phyloP scores from a whole-genome alignment of 352 stramenopile species.

The Globisporangium heterothallicum region DNA sequence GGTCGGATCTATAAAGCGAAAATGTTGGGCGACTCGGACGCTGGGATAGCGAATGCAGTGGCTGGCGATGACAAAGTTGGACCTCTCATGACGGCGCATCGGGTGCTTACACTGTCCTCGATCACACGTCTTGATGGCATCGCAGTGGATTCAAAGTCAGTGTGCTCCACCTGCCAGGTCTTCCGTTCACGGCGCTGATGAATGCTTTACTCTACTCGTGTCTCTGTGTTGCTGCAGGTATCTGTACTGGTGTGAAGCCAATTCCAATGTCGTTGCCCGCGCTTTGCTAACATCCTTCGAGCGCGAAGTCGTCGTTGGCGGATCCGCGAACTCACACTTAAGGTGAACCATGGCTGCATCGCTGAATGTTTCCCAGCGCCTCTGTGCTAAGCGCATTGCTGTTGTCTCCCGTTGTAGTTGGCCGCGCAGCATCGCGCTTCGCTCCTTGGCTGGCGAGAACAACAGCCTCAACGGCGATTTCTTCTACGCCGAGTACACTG shows the following conservation, averaged over 20 bases:
- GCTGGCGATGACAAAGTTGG: constrained; percentile 4
- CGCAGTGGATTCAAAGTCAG: constrained; percentile 46
- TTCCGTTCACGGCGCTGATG: not conserved
- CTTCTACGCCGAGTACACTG: constrained; percentile 63
- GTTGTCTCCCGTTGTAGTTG: constrained; percentile 29
- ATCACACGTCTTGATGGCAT: constrained; percentile 55
- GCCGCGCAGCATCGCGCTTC: constrained; percentile 47
- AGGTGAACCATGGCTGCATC: not conserved
- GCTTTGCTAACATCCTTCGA: constrained; percentile 37
- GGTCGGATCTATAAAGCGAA: constrained; percentile 39
- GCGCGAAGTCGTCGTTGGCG: constrained; percentile 45
- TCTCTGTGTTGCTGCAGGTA: constrained; percentile 27
- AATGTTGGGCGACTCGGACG: constrained; percentile 12
- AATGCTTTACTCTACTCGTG: constrained; percentile 6
- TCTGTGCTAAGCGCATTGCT: not conserved
- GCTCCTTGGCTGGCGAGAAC: constrained; percentile 22
- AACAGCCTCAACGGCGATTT: constrained; percentile 32
- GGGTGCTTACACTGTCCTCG: constrained; percentile 36
- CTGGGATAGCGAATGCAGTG: constrained; percentile 5
- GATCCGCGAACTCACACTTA: constrained; percentile 34
- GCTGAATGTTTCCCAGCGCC: no score
- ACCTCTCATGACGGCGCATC: constrained; percentile 14
- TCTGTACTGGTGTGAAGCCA: constrained; percentile 70
- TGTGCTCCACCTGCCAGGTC: not conserved
- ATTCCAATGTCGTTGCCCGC: constrained; percentile 52